phyloP scores from a whole-genome alignment of 2,329 filamentous ascomycete species.

The Venturia carpophila region DNA sequence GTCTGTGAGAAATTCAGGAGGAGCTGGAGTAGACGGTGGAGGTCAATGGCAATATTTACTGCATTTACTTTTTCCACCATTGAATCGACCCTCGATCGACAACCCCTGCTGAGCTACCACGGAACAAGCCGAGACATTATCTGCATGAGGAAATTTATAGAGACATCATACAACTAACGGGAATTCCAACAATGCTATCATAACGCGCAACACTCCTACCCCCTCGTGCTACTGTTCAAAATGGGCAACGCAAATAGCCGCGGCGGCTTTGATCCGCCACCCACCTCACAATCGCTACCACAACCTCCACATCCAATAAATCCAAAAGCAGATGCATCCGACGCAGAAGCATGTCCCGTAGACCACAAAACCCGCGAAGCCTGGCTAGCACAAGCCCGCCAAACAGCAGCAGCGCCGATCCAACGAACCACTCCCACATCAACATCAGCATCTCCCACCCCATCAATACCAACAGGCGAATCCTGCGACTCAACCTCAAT shows the following conservation, averaged over 20 bases:
- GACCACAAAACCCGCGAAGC: constrained; percentile 81
- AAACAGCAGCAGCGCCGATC: constrained; percentile 29
- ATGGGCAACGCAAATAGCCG: neutral
- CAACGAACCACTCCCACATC: constrained; percentile 15
- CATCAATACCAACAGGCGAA: constrained; percentile 27
- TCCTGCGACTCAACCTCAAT: constrained; percentile 19
- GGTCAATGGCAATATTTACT: neutral
- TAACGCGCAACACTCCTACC: neutral
- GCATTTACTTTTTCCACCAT: no score
- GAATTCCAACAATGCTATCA: neutral
- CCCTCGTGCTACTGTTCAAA: no score
- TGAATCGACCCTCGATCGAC: neutral
- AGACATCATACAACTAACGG: neutral
- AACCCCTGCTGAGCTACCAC: neutral
- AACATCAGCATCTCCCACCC: constrained; percentile 24
- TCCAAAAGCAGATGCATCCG: constrained; percentile 23
- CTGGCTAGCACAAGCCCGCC: constrained; percentile 69
- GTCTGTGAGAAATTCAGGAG: neutral
- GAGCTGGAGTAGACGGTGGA: neutral
- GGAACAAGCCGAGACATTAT: neutral
- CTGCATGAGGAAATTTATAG: constrained; percentile 5
- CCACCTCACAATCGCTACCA: neutral
- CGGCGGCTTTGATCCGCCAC: neutral
- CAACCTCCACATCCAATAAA: constrained; percentile 1
- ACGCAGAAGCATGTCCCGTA: constrained; percentile 62